phyloP scores from a whole-genome alignment of 768 basidiomycete genomes.

The Butyriboletus loyo region DNA sequence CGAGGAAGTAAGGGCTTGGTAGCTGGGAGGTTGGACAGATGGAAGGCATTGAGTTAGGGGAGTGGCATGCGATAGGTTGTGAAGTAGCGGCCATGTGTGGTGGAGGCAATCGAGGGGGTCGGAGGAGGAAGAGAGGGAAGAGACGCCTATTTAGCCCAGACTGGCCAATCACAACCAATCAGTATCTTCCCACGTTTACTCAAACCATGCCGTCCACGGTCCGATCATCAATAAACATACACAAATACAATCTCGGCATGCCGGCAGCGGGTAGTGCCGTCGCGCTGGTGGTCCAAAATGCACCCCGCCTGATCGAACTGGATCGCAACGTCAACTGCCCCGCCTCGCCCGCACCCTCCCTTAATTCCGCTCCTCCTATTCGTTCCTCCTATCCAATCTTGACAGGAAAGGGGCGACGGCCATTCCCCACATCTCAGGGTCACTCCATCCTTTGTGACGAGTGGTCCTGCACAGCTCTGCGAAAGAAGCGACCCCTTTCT shows the following conservation, averaged over 20 bases:
- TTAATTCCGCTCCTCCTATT: not conserved
- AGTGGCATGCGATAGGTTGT: slow-evolving; percentile 45
- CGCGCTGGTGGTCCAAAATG: not conserved
- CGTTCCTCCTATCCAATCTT: no score
- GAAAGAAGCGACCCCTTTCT: not conserved
- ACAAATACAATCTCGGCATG: slow-evolving; percentile 24
- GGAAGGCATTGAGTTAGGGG: not conserved
- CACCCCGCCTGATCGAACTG: no score
- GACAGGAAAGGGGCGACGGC: no score
- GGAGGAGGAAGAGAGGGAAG: slow-evolving; percentile 9
- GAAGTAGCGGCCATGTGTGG: slow-evolving; percentile 35
- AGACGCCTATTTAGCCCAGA: slow-evolving; percentile 30
- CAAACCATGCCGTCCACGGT: slow-evolving; percentile 21
- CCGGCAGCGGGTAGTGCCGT: slow-evolving; percentile 11
- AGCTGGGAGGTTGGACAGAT: slow-evolving; percentile 16
- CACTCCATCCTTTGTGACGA: no score
- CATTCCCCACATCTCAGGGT: no score
- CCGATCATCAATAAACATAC: slow-evolving; percentile 27
- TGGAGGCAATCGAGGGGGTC: not conserved
- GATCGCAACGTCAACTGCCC: not conserved
- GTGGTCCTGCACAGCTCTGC: no score
- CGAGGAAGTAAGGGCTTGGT: slow-evolving; percentile 66
- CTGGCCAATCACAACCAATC: slow-evolving; percentile 16
- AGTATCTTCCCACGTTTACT: slow-evolving; percentile 26
- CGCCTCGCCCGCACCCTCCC: not conserved